Percentiles rank a stretch among this genome's conserved stretches.
These are phyloP conservation scores for Paraglomus occultum DNA, from an alignment of 192 early-diverging fungal genomes.

Conservation along the genomic window DNA sequence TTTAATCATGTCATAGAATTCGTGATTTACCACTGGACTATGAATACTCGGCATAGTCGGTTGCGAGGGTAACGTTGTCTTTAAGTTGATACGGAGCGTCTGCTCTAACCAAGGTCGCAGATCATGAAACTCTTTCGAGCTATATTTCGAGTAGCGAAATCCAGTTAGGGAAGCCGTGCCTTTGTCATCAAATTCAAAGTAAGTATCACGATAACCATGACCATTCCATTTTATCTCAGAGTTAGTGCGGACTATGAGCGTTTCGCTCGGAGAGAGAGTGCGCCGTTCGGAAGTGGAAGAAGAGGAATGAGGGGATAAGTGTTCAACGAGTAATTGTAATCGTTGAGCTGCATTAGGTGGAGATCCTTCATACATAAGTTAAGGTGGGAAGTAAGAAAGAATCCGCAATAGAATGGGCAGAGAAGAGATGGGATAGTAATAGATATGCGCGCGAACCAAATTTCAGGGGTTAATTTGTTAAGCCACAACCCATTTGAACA, in stretches of 20 bases:
- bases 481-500: too few species aligned
- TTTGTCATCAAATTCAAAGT: slow-evolving; percentile 11
- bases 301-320: too few species aligned
- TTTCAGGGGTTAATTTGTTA: too few species aligned
- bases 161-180: neutral
- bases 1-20: slow-evolving; percentile 14
- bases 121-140: slow-evolving; percentile 26
- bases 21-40: slow-evolving; percentile 15
- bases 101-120: slow-evolving; percentile 16
- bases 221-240: slow-evolving; percentile 16
- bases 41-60: neutral
- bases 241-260: neutral
- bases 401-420: too few species aligned
- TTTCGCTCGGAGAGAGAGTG: slow-evolving; percentile 8
- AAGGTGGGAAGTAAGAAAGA: too few species aligned
- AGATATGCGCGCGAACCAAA: too few species aligned
- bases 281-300: neutral
- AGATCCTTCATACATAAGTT: too few species aligned
- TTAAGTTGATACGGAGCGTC: slow-evolving; percentile 20
- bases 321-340: too few species aligned
- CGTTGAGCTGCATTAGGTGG: too few species aligned
- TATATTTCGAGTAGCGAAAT: slow-evolving; percentile 5
- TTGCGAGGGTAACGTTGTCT: neutral
- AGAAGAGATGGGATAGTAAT: too few species aligned
- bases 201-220: slow-evolving; percentile 4